Percentiles rank a stretch among this genome's conserved stretches.
phyloP scores from a whole-genome alignment of 352 stramenopile species.

The Phytophthora podocarpi region DNA sequence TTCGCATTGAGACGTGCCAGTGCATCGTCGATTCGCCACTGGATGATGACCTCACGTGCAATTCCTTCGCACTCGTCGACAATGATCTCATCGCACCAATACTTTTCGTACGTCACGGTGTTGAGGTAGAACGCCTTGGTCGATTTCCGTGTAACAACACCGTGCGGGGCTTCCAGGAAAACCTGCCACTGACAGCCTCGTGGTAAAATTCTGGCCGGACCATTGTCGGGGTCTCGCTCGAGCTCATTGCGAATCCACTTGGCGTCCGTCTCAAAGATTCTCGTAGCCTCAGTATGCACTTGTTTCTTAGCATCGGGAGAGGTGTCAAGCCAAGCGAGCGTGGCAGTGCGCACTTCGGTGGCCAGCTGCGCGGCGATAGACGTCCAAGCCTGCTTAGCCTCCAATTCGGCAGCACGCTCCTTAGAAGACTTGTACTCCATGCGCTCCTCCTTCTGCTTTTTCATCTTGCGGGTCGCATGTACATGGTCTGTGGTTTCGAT shows the following conservation, averaged over 20 bases:
- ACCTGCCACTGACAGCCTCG: constrained; percentile 65
- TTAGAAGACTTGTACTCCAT: constrained; percentile 43
- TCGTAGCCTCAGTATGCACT: constrained; percentile 42
- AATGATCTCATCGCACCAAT: constrained; percentile 71
- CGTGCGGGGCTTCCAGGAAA: constrained; percentile 58
- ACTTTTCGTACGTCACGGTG: constrained; percentile 62
- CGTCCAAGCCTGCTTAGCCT: constrained; percentile 49
- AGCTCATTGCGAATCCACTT: constrained; percentile 50
- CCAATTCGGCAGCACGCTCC: constrained; percentile 37
- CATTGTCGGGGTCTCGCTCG: constrained; percentile 40
- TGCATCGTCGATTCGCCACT: constrained; percentile 54
- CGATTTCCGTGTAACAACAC: constrained; percentile 37
- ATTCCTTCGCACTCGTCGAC: constrained; percentile 72
- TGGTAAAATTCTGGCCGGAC: constrained; percentile 18
- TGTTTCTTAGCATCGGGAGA: constrained; percentile 21
- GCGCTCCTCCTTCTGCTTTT: constrained; percentile 60
- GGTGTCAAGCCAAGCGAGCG: constrained; percentile 54
- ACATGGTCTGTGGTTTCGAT: constrained; percentile 50
- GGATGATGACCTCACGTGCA: constrained; percentile 61
- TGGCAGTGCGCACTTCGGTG: constrained; percentile 49
- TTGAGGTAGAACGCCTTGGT: constrained; percentile 77
- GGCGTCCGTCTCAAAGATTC: constrained; percentile 64
- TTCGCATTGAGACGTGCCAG: constrained; percentile 34
- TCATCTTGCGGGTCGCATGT: constrained; percentile 50
- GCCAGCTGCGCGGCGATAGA: constrained; percentile 48